phyloP scores from a whole-genome alignment of 768 basidiomycete genomes.

The Naganishia kalamii region DNA sequence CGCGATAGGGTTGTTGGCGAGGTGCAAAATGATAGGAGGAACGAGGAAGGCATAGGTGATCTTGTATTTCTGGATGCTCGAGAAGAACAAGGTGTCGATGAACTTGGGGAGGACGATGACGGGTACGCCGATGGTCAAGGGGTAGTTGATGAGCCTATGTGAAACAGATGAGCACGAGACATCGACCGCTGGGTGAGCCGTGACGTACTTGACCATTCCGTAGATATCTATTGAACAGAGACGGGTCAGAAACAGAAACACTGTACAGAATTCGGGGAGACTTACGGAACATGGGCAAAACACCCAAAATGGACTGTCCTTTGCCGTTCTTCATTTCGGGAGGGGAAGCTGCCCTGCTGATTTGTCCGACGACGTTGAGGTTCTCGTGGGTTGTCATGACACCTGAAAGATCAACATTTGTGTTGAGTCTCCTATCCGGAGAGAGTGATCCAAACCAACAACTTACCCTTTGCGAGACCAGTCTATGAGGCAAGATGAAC shows the following conservation, averaged over 20 bases:
- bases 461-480: conserved; percentile 40
- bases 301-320: conserved; percentile 55
- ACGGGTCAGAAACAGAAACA: not conserved
- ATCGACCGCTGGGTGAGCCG: not conserved
- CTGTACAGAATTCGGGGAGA: not conserved
- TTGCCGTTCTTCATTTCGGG: conserved; percentile 39
- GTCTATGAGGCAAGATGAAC: conserved; percentile 23
- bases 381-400: conserved; percentile 53
- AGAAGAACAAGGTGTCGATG: conserved; percentile 63
- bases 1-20: conserved; percentile 61
- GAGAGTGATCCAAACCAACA: not conserved
- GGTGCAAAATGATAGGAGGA: conserved; percentile 73
- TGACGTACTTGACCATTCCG: conserved; percentile 20
- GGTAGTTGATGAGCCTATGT: conserved; percentile 33
- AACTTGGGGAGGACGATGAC: conserved; percentile 56
- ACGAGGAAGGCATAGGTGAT: conserved; percentile 51
- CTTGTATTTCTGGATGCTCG: conserved; percentile 60
- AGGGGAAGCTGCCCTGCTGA: conserved; percentile 3
- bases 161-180: not conserved
- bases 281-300: conserved; percentile 54
- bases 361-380: conserved; percentile 40
- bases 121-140: conserved; percentile 38
- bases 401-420: conserved; percentile 21
- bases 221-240: conserved; percentile 4
- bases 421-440: too few species aligned